Conservation (phyloP, 192 early-diverging fungal genomes). For the Thamnidium elegans region DNA sequence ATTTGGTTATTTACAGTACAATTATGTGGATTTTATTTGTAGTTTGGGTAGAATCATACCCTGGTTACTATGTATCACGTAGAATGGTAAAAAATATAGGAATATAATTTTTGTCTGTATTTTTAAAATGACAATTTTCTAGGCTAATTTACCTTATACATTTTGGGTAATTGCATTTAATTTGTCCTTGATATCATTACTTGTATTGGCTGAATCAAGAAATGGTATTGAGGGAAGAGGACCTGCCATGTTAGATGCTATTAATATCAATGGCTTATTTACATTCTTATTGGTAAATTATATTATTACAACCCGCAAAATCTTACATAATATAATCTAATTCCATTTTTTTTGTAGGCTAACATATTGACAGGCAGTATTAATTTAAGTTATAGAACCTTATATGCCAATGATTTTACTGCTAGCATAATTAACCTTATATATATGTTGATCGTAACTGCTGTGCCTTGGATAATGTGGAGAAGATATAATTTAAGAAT, state of each 20-base stretch:
- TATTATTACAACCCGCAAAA: constrained; percentile 8
- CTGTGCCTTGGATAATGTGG: constrained; percentile 25
- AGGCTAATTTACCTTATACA: constrained; percentile 73
- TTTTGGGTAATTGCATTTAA: constrained; percentile 78
- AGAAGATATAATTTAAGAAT: constrained; percentile 14
- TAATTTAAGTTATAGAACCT: constrained; percentile 79
- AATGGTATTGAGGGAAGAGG: constrained; percentile 42
- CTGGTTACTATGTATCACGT: constrained; percentile 66
- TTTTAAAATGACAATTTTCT: background rate
- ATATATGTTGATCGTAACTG: constrained; percentile 49
- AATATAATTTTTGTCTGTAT: background rate
- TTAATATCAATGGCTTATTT: constrained; percentile 81
- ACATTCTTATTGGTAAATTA: constrained; percentile 72
- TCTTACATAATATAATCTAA: background rate
- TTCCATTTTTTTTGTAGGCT: constrained; percentile 50
- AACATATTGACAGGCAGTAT: constrained; percentile 86
- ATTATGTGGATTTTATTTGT: constrained; percentile 32
- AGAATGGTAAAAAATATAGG: constrained; percentile 48
- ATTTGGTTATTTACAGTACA: constrained; percentile 43
- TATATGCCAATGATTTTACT: constrained; percentile 47
- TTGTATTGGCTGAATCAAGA: constrained; percentile 45
- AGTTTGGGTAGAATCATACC: constrained; percentile 41
- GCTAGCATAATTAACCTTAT: constrained; percentile 46
- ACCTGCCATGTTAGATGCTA: constrained; percentile 60
- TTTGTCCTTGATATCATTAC: constrained; percentile 54